Conservation (phyloP, 192 early-diverging fungal genomes). For the Irineochytrium annulatum region DNA sequence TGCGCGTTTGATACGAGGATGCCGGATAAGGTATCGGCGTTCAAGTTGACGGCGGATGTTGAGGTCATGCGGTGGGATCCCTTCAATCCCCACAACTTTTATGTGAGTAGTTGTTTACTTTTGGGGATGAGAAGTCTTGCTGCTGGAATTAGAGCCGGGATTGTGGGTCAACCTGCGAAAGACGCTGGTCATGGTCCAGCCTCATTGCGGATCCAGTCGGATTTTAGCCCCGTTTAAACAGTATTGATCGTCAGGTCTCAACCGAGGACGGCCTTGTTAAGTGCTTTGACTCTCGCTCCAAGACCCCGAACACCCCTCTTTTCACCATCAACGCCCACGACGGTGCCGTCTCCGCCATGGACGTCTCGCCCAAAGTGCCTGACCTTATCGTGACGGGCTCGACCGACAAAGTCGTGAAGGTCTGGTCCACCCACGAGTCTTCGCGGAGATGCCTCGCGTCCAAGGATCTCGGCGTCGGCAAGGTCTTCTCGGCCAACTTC, state of each 20-base stretch:
- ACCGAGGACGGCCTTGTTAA: slow-evolving; percentile 90
- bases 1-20: slow-evolving; percentile 91
- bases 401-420: slow-evolving; percentile 84
- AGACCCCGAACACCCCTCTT: slow-evolving; percentile 47
- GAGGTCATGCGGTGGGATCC: slow-evolving; percentile 92
- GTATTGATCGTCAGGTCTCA: slow-evolving; percentile 49
- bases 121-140: too few relatives aligned
- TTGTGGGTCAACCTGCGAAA: too few relatives aligned
- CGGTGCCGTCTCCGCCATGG: slow-evolving; percentile 79
- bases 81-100: slow-evolving; percentile 63
- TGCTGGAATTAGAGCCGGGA: too few relatives aligned
- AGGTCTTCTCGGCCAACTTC: slow-evolving; percentile 82
- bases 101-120: too few relatives aligned
- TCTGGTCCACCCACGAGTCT: slow-evolving; percentile 80
- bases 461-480: slow-evolving; percentile 74
- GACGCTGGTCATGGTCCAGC: slow-evolving; percentile 23
- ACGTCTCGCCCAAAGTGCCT: slow-evolving; percentile 71
- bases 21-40: slow-evolving; percentile 64
- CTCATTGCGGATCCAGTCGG: background rate
- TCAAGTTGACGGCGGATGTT: slow-evolving; percentile 78
- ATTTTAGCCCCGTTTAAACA: slow-evolving; percentile 49
- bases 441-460: slow-evolving; percentile 77
- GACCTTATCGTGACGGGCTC: slow-evolving; percentile 91
- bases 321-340: slow-evolving; percentile 95
- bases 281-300: slow-evolving; percentile 79